phyloP scores from a whole-genome alignment of 2,329 filamentous ascomycete species.

The Paraconiothyrium sp. region DNA sequence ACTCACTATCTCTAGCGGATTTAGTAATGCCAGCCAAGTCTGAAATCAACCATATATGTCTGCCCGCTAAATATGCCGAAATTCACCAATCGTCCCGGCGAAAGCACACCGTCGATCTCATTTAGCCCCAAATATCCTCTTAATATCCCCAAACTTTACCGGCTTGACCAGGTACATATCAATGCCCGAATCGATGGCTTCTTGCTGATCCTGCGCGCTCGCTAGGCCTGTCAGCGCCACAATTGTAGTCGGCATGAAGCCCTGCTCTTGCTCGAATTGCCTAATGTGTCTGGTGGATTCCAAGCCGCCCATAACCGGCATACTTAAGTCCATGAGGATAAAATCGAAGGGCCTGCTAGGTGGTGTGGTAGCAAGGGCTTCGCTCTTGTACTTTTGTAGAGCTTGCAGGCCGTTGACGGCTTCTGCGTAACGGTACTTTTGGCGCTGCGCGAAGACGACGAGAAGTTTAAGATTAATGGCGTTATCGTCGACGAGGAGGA shows the following conservation, averaged over 20 bases:
- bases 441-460: constrained; percentile 54
- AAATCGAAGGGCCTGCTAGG: constrained; percentile 40
- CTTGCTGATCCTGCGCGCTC: constrained; percentile 45
- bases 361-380: constrained; percentile 26
- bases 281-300: constrained; percentile 46
- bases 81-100: no score
- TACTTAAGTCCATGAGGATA: constrained; percentile 47
- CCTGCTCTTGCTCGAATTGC: constrained; percentile 36
- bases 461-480: constrained; percentile 47
- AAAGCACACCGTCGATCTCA: not conserved
- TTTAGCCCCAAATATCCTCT: constrained; percentile 31
- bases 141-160: constrained; percentile 48
- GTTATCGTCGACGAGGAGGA: constrained; percentile 48
- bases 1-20: no score
- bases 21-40: no score
- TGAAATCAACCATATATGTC: no score
- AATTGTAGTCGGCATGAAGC: constrained; percentile 32
- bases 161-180: constrained; percentile 53
- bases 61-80: no score
- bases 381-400: constrained; percentile 33
- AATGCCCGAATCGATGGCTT: constrained; percentile 46
- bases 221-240: constrained; percentile 52
- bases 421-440: constrained; percentile 38
- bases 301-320: constrained; percentile 52
- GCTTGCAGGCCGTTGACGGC: constrained; percentile 47